Conservation (phyloP, 2,329 filamentous ascomycete species). For the Ophiostoma ips region DNA sequence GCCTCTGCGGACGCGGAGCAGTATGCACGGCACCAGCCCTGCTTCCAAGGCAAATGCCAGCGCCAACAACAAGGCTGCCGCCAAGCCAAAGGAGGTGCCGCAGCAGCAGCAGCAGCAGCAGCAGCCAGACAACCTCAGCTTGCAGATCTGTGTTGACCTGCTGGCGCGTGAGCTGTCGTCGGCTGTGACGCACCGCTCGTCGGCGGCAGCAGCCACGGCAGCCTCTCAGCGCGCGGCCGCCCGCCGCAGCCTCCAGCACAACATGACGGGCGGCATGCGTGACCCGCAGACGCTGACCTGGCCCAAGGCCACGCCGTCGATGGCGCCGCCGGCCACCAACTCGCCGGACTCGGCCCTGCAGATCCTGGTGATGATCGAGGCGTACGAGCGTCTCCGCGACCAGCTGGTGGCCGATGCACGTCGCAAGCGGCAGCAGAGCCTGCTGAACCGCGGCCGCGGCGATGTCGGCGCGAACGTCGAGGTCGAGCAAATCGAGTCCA, state of each 20-base stretch:
- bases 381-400: conserved; percentile 39
- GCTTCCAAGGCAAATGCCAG: background rate
- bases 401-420: conserved; percentile 23
- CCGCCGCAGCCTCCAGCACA: conserved; percentile 1
- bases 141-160: conserved; percentile 38
- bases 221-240: conserved; percentile 4
- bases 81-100: background rate
- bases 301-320: conserved; percentile 8
- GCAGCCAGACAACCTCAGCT: conserved; percentile 24
- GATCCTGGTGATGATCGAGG: conserved; percentile 44
- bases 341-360: conserved; percentile 32
- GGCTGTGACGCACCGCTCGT: conserved; percentile 18
- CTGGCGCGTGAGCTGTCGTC: conserved; percentile 35
- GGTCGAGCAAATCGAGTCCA: conserved; percentile 22
- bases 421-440: conserved; percentile 6
- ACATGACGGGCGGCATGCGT: background rate
- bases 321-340: conserved; percentile 7
- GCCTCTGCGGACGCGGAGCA: conserved; percentile 4
- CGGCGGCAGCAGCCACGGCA: background rate
- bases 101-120: conserved; percentile 3
- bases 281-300: background rate
- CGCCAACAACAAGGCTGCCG: background rate
- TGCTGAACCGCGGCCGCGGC: too few species aligned
- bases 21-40: background rate
- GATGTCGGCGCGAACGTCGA: conserved; percentile 15